Base-by-base conservation (phyloP, 257 asterid species). In the Nicotiana sylvestris region DNA sequence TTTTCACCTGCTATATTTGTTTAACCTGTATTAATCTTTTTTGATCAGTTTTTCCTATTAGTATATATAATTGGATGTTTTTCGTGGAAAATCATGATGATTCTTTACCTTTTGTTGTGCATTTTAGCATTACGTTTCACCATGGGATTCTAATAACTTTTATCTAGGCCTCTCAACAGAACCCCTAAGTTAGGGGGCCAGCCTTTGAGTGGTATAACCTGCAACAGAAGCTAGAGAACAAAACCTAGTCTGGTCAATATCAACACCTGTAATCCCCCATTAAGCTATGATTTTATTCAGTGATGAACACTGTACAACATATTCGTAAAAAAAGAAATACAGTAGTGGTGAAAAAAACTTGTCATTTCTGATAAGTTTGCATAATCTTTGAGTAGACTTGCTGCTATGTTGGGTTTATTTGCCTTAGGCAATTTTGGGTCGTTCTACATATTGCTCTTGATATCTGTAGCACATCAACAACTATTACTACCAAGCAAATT, bases 341-440 rank as follows among this genome's bases (percentile, higher is more conserved):
- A 11, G 49, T 7, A 7, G 49, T 43, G 49, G 49, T 7, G 49
- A 39, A 43, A 39, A 39, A 74, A 76, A 43, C 64, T 49, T 51
- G 64, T 51, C 80, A 39, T 51, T 76, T 76, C 27, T 51, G 51
- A 76, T 72, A 72, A 51, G 43, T 27, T 76, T 4, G 64, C 64
- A 29, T 51, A 76, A 76, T 51, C 64, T 13, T 29, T 16, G 64
- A 51, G 4, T 76, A 7, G 25, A 27, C 11, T 43, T 7, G 80
- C 51, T 46, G 80, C 64, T 76, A 51, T 76, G 27, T 27, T 27
- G 80, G 80, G 27, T 51, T 74, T 76, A 29, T 27, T 76, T 76
- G 64, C 25, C 4, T 1, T 62, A 29, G 16, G 51, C 12, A 25
- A 25, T 74, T 13, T 74, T 74, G 25, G 62, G 46, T 51, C 27